Conservation (phyloP, 805 yeast species). For the Kazachstania africana region DNA sequence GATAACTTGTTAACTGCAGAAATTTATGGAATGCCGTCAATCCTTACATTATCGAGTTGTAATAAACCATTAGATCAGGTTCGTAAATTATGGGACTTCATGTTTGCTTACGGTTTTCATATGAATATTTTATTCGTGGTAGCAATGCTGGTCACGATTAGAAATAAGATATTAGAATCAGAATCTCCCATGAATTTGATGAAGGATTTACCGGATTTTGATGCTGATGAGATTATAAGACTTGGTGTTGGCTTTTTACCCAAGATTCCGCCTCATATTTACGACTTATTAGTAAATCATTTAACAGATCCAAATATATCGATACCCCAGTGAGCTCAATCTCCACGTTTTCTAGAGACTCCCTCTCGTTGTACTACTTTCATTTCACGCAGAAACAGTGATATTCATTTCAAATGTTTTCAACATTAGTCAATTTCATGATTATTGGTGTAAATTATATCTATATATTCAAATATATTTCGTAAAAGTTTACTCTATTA, state of each 20-base stretch:
- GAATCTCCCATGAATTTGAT: constrained; percentile 59
- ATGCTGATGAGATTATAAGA: constrained; percentile 65
- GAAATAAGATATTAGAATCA: constrained; percentile 49
- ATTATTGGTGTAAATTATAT: no score
- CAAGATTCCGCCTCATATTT: constrained; percentile 54
- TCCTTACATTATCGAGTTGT: constrained; percentile 76
- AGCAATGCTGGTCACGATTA: constrained; percentile 59
- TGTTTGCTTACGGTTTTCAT: constrained; percentile 85
- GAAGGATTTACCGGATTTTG: constrained; percentile 52
- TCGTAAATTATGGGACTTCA: constrained; percentile 75
- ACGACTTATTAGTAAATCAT: constrained; percentile 27
- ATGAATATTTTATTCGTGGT: constrained; percentile 75
- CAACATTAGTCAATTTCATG: no score
- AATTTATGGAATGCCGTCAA: constrained; percentile 76
- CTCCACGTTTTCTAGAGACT: no score
- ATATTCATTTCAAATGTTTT: no score
- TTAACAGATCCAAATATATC: constrained; percentile 13
- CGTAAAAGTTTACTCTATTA: constrained; percentile 1
- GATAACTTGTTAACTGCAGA: constrained; percentile 56
- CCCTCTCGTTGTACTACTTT: no score
- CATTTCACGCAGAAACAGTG: no score
- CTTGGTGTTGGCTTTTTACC: constrained; percentile 72
- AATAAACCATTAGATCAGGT: constrained; percentile 75
- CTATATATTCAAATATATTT: no score
- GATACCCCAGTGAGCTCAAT: no score